Conservation (phyloP, 2,329 filamentous ascomycete genomes). For the Geosmithia putterillii region DNA sequence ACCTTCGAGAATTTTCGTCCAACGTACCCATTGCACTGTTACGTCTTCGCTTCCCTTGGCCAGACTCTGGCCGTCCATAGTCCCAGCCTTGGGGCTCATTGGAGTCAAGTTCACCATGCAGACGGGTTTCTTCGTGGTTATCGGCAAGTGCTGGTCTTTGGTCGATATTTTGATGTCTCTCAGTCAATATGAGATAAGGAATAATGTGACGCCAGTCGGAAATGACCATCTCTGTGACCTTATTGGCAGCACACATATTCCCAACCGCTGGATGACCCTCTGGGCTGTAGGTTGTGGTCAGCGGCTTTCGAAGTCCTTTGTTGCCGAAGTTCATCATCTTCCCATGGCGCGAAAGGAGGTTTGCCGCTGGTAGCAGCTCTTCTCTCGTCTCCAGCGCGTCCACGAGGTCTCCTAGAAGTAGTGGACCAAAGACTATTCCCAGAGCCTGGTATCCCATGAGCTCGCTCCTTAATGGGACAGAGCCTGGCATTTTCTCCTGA, state of each 20-base stretch:
- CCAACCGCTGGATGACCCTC: constrained; percentile 26
- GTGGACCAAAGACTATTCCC: constrained; percentile 52
- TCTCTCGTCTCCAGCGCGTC: constrained; percentile 11
- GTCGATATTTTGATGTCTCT: constrained; percentile 11
- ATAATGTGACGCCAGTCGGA: constrained; percentile 53
- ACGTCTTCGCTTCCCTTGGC: not conserved
- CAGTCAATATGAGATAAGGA: constrained; percentile 36
- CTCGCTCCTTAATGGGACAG: constrained; percentile 38
- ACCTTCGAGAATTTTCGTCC: not conserved
- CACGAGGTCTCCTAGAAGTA: constrained; percentile 47
- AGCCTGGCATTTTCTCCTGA: constrained; percentile 36
- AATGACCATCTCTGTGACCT: constrained; percentile 53
- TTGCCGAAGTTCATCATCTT: constrained; percentile 26
- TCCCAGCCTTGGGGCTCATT: not conserved
- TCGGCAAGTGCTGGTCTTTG: constrained; percentile 2
- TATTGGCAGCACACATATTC: constrained; percentile 45
- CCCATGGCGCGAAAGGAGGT: constrained; percentile 24
- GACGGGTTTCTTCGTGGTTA: not conserved
- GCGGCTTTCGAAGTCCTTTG: constrained; percentile 11
- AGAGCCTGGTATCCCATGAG: constrained; percentile 53
- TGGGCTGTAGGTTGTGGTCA: constrained; percentile 3
- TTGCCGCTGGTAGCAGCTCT: constrained; percentile 10
- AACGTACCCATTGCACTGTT: not conserved
- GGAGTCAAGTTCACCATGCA: not conserved
- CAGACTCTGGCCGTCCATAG: not conserved